These are phyloP conservation scores for Drosera capensis DNA, from an alignment of 148 eudicot genomes.

Conservation along the genomic window DNA sequence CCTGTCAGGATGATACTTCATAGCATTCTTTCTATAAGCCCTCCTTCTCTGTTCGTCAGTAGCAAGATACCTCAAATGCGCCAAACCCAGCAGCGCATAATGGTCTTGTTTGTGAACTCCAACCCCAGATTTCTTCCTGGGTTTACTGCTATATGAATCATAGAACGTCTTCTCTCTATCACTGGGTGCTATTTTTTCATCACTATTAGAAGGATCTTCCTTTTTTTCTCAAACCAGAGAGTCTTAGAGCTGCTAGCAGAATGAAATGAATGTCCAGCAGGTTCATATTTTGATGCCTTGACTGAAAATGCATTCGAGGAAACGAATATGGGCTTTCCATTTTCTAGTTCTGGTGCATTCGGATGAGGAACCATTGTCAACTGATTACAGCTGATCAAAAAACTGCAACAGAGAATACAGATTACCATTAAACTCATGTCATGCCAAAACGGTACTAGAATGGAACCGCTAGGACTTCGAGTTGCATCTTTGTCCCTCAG, in stretches of 20 bases:
- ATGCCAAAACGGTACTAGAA: too few species aligned
- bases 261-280: slow-evolving; percentile 92
- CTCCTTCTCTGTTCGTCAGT: slow-evolving; percentile 81
- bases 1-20: slow-evolving; percentile 93
- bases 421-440: too few species aligned
- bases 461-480: too few species aligned
- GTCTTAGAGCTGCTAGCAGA: slow-evolving; percentile 65
- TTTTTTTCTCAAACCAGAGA: slow-evolving; percentile 42
- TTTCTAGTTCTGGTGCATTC: slow-evolving; percentile 45
- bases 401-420: too few species aligned
- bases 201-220: slow-evolving; percentile 22
- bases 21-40: slow-evolving; percentile 82
- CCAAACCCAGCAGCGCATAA: slow-evolving; percentile 77
- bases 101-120: slow-evolving; percentile 77
- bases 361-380: slow-evolving; percentile 22
- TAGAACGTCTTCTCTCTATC: slow-evolving; percentile 53
- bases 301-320: slow-evolving; percentile 67
- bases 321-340: slow-evolving; percentile 56
- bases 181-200: slow-evolving; percentile 22
- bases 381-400: slow-evolving; percentile 15
- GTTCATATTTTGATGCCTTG: slow-evolving; percentile 50
- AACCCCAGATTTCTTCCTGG: slow-evolving; percentile 65
- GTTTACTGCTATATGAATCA: slow-evolving; percentile 68
- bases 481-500: too few species aligned
- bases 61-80: slow-evolving; percentile 88